Base-by-base conservation (phyloP, 2,329 filamentous ascomycete species). In the Ascomycota sp. region DNA sequence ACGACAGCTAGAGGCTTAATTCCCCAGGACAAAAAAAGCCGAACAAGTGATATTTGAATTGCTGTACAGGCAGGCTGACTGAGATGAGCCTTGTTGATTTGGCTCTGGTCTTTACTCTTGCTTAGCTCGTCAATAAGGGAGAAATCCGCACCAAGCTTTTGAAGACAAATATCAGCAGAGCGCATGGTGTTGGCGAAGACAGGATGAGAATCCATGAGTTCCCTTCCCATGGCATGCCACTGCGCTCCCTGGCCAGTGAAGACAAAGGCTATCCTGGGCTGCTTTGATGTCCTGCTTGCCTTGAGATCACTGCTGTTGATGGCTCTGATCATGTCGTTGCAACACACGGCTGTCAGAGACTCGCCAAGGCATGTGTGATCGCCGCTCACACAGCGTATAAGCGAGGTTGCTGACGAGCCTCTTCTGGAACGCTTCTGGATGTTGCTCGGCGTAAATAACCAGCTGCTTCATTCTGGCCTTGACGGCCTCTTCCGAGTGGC, bases 321-420 rank as follows among this genome's bases (percentile, higher is more conserved):
- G 4, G 50, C 47, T 31, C 57, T 51, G 27, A 58, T 54, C 6
- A 64, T 46, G 38, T 62, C 57, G 34, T 58, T 56, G 1, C 53
- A 61, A 30, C 56, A 55, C 2, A 50, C 46, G 0, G 58, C 58
- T 0, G 57, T 47, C 9, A 64, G 49, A 3, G 2, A 56, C 51
- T 25, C 58, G 50, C 51, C 54, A 62, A 30, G 53, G 51, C n/a
- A 62, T 44, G 13, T 56, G 47, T 2, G 59, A 58, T 26, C 60
- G 49, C 12, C 59, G 49, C 40, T 61, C 52, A 9, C 57, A 54
- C 2, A 65, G 45, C 0, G 61, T 65, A 39, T 64, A 64, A 6
- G 61, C 58, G 21, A 65, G 42, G 38, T 65, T 55, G 7, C 51
- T 49, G 41, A 63, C 55, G 8, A 66, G 44, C 10, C 50, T 47